phyloP scores from a whole-genome alignment of 352 stramenopile genomes.

The Phytophthora uliginosa region DNA sequence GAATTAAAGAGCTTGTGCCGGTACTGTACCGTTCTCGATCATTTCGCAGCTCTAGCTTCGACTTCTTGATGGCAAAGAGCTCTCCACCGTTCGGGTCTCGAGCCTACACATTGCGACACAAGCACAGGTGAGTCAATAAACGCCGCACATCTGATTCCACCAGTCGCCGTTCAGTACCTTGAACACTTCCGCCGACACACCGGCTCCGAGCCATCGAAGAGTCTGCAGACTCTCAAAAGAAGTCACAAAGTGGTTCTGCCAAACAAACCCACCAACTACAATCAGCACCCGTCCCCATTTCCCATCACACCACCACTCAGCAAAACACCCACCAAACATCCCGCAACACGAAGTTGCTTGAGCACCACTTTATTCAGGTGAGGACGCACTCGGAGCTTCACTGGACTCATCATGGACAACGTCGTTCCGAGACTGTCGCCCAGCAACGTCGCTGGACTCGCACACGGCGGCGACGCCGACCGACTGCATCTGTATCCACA shows the following conservation, averaged over 20 bases:
- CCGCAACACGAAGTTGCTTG: conserved; percentile 31
- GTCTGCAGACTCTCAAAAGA: conserved; percentile 69
- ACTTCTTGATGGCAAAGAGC: conserved; percentile 86
- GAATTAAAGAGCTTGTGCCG: not conserved
- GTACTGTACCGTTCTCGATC: conserved; percentile 70
- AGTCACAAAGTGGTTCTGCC: conserved; percentile 36
- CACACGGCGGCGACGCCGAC: conserved; percentile 41
- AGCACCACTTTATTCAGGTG: conserved; percentile 40
- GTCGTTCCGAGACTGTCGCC: conserved; percentile 47
- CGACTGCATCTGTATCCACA: conserved; percentile 15
- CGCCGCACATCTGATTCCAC: conserved; percentile 1
- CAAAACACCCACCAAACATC: conserved; percentile 31
- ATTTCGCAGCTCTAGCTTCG: conserved; percentile 80
- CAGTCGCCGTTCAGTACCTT: conserved; percentile 45
- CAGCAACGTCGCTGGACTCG: conserved; percentile 52
- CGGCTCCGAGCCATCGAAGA: conserved; percentile 70
- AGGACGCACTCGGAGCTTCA: conserved; percentile 15
- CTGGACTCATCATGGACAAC: conserved; percentile 53
- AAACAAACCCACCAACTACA: conserved; percentile 8
- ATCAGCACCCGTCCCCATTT: conserved; percentile 2
- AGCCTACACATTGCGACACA: conserved; percentile 33
- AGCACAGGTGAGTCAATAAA: conserved; percentile 6
- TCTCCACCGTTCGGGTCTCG: conserved; percentile 43
- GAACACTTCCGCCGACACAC: conserved; percentile 77
- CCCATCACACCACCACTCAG: not conserved